Evolutionary conservation across 2,329 filamentous ascomycete species (phyloP).

Genomic region (Didymella lethalis): DNA sequence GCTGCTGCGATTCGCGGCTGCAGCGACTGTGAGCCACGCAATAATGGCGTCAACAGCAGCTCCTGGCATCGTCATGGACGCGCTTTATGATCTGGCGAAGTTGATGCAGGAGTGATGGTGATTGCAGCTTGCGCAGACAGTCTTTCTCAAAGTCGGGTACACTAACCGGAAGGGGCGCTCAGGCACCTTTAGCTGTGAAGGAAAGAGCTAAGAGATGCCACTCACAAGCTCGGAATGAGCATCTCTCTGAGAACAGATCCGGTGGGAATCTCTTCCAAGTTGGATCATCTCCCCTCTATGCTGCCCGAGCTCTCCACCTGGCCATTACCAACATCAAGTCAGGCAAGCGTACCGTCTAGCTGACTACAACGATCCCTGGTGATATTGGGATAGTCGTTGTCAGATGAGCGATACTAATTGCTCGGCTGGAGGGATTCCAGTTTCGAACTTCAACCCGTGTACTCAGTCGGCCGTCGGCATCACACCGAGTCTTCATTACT

Average conservation of each 20-base stretch:
- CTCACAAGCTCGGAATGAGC: background rate
- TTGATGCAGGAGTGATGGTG: background rate
- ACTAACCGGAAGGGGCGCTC: background rate
- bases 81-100: background rate
- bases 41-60: background rate
- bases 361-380: background rate
- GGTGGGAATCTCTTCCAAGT: background rate
- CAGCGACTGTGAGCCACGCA: background rate
- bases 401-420: constrained; percentile 59
- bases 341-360: background rate
- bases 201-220: background rate
- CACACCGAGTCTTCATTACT: background rate
- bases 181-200: background rate
- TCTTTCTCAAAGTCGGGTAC: background rate
- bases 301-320: background rate
- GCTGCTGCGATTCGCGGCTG: background rate
- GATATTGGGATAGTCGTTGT: constrained; percentile 64
- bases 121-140: background rate
- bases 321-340: background rate
- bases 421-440: constrained; percentile 50
- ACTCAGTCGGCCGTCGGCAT: constrained; percentile 36
- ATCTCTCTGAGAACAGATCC: background rate
- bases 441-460: background rate
- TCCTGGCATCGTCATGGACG: background rate
- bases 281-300: background rate